Percentiles rank a stretch among this genome's conserved stretches.
Evolutionary conservation across 2,329 filamentous ascomycete genomes (phyloP).

Genomic region (Capronia epimyces): DNA sequence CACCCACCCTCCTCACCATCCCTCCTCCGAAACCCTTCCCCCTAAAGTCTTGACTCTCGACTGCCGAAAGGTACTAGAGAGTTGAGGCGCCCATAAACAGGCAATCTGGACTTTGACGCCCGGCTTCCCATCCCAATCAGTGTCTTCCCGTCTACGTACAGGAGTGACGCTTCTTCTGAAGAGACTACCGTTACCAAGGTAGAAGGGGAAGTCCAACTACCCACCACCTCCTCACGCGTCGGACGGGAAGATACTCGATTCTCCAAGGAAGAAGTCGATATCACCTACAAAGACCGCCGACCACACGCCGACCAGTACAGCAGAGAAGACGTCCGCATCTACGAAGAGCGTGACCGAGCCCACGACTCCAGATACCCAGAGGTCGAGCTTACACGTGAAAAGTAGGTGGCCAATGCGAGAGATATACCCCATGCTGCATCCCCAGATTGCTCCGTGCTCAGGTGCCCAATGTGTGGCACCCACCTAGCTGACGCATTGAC

Average conservation of each 20-base stretch:
- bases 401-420: slow-evolving; percentile 38
- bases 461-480: slow-evolving; percentile 13
- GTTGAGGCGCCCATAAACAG: slow-evolving; percentile 28
- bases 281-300: slow-evolving; percentile 70
- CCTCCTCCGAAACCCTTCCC: slow-evolving; percentile 4
- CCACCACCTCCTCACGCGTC: slow-evolving; percentile 68
- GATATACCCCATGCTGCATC: slow-evolving; percentile 6
- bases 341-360: slow-evolving; percentile 34
- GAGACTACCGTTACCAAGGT: slow-evolving; percentile 66
- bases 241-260: slow-evolving; percentile 96
- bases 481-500: slow-evolving; percentile 25
- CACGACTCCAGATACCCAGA: slow-evolving; percentile 42
- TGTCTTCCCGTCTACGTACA: slow-evolving; percentile 99
- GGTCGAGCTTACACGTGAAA: slow-evolving; percentile 48
- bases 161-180: slow-evolving; percentile 63
- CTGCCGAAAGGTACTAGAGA: slow-evolving; percentile 31
- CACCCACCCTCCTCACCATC: not conserved
- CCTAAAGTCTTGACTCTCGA: slow-evolving; percentile 32
- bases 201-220: slow-evolving; percentile 75
- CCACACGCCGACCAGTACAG: slow-evolving; percentile 52
- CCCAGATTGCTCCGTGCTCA: slow-evolving; percentile 28
- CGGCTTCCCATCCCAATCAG: slow-evolving; percentile 98
- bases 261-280: slow-evolving; percentile 71
- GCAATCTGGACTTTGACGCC: slow-evolving; percentile 42
- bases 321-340: slow-evolving; percentile 40